Evolutionary conservation across 805 yeast species (phyloP), one percentile per base, ranked within the genome.

Genomic region (Suhomyces sp.): DNA sequence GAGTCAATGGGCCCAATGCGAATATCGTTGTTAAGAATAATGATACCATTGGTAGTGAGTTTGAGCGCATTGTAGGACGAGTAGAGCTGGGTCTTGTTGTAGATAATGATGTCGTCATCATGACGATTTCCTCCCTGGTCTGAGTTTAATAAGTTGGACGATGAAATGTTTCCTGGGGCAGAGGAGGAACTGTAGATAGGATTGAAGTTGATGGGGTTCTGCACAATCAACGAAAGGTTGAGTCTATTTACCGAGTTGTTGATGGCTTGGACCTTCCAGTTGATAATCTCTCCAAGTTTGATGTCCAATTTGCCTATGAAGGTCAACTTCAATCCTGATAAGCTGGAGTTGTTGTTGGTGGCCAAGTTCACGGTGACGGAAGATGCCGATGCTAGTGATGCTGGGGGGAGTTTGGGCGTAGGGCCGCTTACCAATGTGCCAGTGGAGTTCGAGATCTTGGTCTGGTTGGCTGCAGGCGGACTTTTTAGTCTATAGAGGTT

Each of bases 221-320:
- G 72, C 19, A 68, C 66, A 60, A 70, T 51, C 50, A 88, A 68
- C 3, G 88, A 74, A 46, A 87, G 64, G 50, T 81, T 79, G 55
- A 86, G 68, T 15, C 74, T 63, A 23, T 75, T 75, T n/a, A 68
- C 58, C 1, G 88, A 79, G 54, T 77, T 77, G 70, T 88, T 88
- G 49, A 86, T 78, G 1, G 87, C 83, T 59, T 84, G 87, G 12
- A 88, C 74, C 47, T 77, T 77, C 88, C 92, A 85, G 50, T 74
- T 78, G 63, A 81, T 82, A 2, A 76, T 72, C 41, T 81, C 78
- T 2, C 94, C 93, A 8, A 86, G 67, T 57, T 75, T 72, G 4
- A 86, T 83, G 41, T 77, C 74, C 5, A 86, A 79, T 9, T 82
- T 80, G 0, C 96, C 94, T 5, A 79, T 72, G 53, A 88, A 82